Percentiles rank a stretch among this genome's conserved stretches.
phyloP scores from a whole-genome alignment of 768 basidiomycete species.

The Lactifluus volemus region DNA sequence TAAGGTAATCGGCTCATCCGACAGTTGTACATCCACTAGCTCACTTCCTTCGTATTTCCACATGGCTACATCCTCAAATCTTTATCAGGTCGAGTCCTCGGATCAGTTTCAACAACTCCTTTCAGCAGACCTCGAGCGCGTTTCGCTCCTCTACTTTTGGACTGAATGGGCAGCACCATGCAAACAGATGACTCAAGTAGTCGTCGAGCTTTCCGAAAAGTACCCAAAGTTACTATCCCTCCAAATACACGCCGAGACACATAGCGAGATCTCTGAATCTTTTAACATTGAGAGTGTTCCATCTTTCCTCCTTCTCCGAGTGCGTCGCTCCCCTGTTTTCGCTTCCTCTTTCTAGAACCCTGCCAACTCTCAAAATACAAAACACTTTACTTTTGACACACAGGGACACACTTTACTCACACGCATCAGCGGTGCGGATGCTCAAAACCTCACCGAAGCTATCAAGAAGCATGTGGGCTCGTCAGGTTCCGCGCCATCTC shows the following conservation, averaged over 20 bases:
- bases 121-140: slow-evolving; percentile 62
- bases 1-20: not conserved
- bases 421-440: slow-evolving; percentile 75
- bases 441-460: slow-evolving; percentile 47
- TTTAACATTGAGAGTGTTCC: slow-evolving; percentile 92
- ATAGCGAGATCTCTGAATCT: slow-evolving; percentile 80
- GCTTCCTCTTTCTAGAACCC: not conserved
- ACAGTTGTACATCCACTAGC: not conserved
- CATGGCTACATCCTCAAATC: slow-evolving; percentile 26
- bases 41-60: not conserved
- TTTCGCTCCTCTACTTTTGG: slow-evolving; percentile 92
- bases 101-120: slow-evolving; percentile 68
- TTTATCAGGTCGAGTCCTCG: slow-evolving; percentile 47
- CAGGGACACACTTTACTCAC: slow-evolving; percentile 86
- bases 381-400: not conserved
- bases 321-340: slow-evolving; percentile 27
- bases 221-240: slow-evolving; percentile 63
- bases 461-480: slow-evolving; percentile 48
- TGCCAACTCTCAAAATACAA: not conserved
- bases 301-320: slow-evolving; percentile 70
- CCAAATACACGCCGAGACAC: slow-evolving; percentile 74
- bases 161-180: slow-evolving; percentile 91
- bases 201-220: slow-evolving; percentile 63
- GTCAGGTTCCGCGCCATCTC: slow-evolving; percentile 28
- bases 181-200: slow-evolving; percentile 77